These are phyloP conservation scores for Schizosaccharomyces lindneri DNA, from an alignment of 805 yeast species.

Conservation along the genomic window DNA sequence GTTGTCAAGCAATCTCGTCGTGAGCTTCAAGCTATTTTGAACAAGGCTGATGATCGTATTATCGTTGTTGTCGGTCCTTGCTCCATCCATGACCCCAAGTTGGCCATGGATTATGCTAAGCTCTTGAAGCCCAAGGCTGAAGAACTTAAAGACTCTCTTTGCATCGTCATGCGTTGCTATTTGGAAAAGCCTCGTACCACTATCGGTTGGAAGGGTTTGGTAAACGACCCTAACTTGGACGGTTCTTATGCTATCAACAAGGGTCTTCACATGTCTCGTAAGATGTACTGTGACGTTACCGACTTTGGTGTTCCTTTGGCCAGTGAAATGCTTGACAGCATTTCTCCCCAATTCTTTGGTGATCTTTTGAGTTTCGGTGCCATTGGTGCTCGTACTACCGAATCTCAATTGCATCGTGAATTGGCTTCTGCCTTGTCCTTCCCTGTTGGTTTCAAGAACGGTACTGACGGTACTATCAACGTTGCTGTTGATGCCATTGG, in stretches of 20 bases:
- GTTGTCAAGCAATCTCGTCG: neutral
- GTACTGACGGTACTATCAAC: conserved; percentile 86
- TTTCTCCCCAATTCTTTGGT: conserved; percentile 74
- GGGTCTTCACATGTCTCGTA: conserved; percentile 73
- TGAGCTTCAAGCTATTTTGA: neutral
- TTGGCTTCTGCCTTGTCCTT: conserved; percentile 87
- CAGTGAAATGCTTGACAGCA: conserved; percentile 92
- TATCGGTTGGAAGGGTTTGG: conserved; percentile 92
- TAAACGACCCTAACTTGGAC: conserved; percentile 90
- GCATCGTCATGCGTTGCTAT: conserved; percentile 90
- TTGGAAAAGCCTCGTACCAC: conserved; percentile 95
- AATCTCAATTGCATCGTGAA: conserved; percentile 91
- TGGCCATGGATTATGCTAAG: conserved; percentile 52
- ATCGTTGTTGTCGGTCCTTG: conserved; percentile 90
- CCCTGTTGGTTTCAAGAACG: conserved; percentile 96
- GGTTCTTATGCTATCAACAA: conserved; percentile 81
- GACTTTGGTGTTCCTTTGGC: conserved; percentile 60
- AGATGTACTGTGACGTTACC: conserved; percentile 63
- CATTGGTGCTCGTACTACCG: conserved; percentile 96
- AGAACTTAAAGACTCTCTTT: conserved; percentile 45
- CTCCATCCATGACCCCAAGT: conserved; percentile 80
- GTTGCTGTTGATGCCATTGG: conserved; percentile 87
- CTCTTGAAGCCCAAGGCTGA: conserved; percentile 18
- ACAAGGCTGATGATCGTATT: conserved; percentile 13
- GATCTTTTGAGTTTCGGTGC: conserved; percentile 93